Base-by-base conservation (phyloP, 768 basidiomycete species). In the Saitozyma sp. region DNA sequence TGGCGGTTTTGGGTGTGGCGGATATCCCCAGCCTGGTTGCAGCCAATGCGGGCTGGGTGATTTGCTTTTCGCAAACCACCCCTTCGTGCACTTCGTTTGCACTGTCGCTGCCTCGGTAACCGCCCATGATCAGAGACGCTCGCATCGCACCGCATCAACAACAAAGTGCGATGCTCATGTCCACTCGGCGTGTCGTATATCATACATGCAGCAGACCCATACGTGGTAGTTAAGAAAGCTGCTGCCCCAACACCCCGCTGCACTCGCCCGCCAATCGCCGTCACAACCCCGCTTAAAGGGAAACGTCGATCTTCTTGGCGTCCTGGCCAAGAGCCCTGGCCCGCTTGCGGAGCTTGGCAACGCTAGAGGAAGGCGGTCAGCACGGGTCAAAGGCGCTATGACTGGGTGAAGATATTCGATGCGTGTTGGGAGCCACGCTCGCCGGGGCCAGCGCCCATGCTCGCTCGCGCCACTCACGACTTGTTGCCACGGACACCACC, bases 401-500 rank as follows among this genome's bases (percentile, higher is more conserved):
- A 39, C 17, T 52, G 4, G 51, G 11, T 2, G 4, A 3, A 5
- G 51, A 38, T 55, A 13, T n/a, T n/a, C 50, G 10, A 8, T 29
- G 37, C 2, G 17, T 2, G 14, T 48, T 17, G 46, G 6, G 46
- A 3, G 46, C 46, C 46, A 48, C 13, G 9, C 11, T 17, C 6
- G 8, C 7, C 16, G 38, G 9, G 45, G n/a, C 8, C 11, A 14
- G n/a, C 3, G 14, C 8, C n/a, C 29, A 29, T 29, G 29, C 5
- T 29, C 29, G 29, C 29, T 29, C 29, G 29, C 29, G 5, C 5
- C 20, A 72, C 67, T 66, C 43, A 73, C 73, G 75, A 78, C 84
- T 96, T 95, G 85, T 90, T 88, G 71, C 93, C 92, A 83, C 92
- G 91, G 78, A 92, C 73, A 80, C 94, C 94, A 84, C 94, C 94